These are phyloP conservation scores for Rhamnella rubrinervis DNA, from an alignment of 331 rosid genomes.

Conservation along the genomic window DNA sequence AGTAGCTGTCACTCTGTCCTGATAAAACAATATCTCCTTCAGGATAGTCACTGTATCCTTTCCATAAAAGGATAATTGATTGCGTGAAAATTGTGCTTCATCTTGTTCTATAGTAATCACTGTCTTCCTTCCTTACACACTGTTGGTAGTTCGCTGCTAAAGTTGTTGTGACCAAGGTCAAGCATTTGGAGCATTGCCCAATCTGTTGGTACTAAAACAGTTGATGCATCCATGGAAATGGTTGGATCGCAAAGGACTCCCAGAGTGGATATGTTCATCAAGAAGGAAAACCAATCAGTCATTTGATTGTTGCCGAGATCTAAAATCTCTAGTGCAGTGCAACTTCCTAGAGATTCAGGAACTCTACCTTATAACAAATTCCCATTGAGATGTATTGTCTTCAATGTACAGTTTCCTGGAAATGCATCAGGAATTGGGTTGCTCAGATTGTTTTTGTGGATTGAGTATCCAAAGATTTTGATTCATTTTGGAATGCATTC, in stretches of 20 bases:
- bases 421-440: constrained; percentile 36
- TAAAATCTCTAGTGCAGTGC: constrained; percentile 40
- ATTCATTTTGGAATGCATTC: constrained; percentile 20
- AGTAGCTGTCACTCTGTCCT: constrained; percentile 43
- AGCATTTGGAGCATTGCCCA: constrained; percentile 60
- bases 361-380: constrained; percentile 40
- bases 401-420: constrained; percentile 29
- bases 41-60: too few relatives aligned
- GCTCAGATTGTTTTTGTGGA: constrained; percentile 27
- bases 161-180: constrained; percentile 49
- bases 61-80: too few relatives aligned
- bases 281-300: constrained; percentile 22
- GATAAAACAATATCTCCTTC: constrained; percentile 26
- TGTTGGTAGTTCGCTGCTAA: constrained; percentile 35
- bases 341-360: constrained; percentile 49
- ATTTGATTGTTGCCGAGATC: constrained; percentile 48
- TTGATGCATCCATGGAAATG: constrained; percentile 28
- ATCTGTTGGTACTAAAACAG: constrained; percentile 11
- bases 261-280: constrained; percentile 38
- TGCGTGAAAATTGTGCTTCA: too few relatives aligned
- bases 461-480: constrained; percentile 44
- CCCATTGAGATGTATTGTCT: constrained; percentile 42
- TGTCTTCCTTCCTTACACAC: constrained; percentile 33
- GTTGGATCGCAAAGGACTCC: constrained; percentile 53
- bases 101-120: too few relatives aligned